Conservation (phyloP, 805 yeast genomes). For the Pichia sporocuriosa region DNA sequence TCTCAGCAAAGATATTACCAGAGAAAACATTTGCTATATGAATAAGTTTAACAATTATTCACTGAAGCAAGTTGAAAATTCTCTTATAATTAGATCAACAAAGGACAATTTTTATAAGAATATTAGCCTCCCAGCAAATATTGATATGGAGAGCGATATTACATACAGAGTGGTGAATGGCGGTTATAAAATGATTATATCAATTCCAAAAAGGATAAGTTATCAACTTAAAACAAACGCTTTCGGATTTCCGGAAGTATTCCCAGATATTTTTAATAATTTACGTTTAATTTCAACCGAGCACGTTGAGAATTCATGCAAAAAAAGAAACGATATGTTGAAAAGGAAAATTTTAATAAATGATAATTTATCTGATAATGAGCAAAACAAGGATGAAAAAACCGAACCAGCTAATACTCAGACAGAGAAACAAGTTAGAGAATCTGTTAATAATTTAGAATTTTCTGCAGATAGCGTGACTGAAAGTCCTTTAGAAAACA, state of each 20-base stretch:
- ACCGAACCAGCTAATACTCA: too few relatives aligned
- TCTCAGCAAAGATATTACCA: slow-evolving; percentile 14
- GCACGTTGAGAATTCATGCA: too few relatives aligned
- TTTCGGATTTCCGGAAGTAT: slow-evolving; percentile 4
- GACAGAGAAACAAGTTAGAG: too few relatives aligned
- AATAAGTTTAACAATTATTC: slow-evolving; percentile 20
- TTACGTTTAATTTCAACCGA: too few relatives aligned
- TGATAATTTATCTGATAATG: not conserved
- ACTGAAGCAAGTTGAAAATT: slow-evolving; percentile 15
- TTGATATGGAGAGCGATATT: slow-evolving; percentile 15
- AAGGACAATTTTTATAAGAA: slow-evolving; percentile 19
- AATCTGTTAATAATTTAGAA: too few relatives aligned
- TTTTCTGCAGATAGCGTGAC: too few relatives aligned
- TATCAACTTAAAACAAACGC: slow-evolving; percentile 4
- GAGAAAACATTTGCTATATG: slow-evolving; percentile 4
- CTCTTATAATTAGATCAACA: slow-evolving; percentile 18
- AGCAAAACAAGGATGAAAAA: too few relatives aligned
- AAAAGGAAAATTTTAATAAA: not conserved
- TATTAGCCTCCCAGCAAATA: slow-evolving; percentile 22
- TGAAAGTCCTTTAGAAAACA: too few relatives aligned
- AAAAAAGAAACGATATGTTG: too few relatives aligned
- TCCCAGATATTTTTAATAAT: slow-evolving; percentile 4
- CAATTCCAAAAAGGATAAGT: slow-evolving; percentile 12
- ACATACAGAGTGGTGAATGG: slow-evolving; percentile 14
- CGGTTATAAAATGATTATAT: slow-evolving; percentile 19